Percentiles rank a stretch among this genome's conserved stretches.
These are phyloP conservation scores for Candida coleopterorum DNA, from an alignment of 805 yeast genomes.

Conservation along the genomic window DNA sequence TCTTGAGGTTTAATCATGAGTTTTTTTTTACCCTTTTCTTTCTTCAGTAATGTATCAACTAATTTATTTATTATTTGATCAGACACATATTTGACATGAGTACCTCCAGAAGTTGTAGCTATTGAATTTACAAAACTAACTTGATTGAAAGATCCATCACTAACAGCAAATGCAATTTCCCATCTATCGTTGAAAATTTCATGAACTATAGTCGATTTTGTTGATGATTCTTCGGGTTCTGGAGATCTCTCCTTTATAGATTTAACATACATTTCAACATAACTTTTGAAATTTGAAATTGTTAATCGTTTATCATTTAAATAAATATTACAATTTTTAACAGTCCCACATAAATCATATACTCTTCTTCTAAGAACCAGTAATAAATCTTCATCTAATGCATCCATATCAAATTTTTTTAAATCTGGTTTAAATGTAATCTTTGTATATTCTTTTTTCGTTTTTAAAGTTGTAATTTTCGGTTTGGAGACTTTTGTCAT, in stretches of 20 bases:
- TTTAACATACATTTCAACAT: conserved; percentile 83
- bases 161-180: conserved; percentile 94
- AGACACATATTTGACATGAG: conserved; percentile 82
- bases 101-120: conserved; percentile 96
- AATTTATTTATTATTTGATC: conserved; percentile 81
- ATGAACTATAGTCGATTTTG: conserved; percentile 59
- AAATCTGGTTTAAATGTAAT: conserved; percentile 88
- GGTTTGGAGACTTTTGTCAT: conserved; percentile 80
- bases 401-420: conserved; percentile 77
- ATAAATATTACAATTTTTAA: conserved; percentile 70
- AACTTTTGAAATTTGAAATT: conserved; percentile 73
- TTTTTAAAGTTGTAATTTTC: conserved; percentile 53
- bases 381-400: conserved; percentile 73
- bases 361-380: conserved; percentile 90
- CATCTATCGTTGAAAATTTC: conserved; percentile 82
- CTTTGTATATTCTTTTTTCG: conserved; percentile 74
- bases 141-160: conserved; percentile 87
- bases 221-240: conserved; percentile 28
- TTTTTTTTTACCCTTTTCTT: conserved; percentile 60
- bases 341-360: conserved; percentile 92
- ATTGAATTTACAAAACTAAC: conserved; percentile 96
- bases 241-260: conserved; percentile 57
- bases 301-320: conserved; percentile 71
- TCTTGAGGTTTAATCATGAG: conserved; percentile 83
- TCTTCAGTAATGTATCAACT: conserved; percentile 55